phyloP scores from a whole-genome alignment of 306 rosid species.

The Pachyrhizus erosus region DNA sequence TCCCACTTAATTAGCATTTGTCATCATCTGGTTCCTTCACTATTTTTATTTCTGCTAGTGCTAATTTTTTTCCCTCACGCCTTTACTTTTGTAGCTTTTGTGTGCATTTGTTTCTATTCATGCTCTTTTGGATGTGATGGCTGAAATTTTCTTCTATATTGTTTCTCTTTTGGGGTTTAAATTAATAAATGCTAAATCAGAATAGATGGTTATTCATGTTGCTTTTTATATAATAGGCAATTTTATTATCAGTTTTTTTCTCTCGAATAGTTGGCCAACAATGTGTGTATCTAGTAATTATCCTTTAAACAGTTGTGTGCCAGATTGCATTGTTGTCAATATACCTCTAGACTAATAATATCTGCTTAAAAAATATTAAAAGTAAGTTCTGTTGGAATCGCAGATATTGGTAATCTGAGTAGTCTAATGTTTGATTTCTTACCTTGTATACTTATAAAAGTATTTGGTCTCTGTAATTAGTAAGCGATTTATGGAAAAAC shows the following conservation, averaged over 20 bases:
- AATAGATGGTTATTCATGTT: conserved; percentile 22
- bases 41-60: background rate
- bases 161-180: background rate
- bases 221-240: background rate
- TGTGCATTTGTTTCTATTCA: background rate
- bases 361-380: no score
- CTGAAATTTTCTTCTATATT: background rate
- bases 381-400: background rate
- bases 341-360: background rate
- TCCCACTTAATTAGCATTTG: background rate
- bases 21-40: background rate
- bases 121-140: background rate
- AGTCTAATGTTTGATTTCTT: background rate
- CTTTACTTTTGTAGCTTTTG: conserved; percentile 2
- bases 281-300: background rate
- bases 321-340: background rate
- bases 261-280: background rate
- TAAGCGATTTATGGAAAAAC: background rate
- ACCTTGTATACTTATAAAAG: background rate
- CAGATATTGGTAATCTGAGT: background rate
- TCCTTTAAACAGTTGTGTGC: background rate
- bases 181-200: no score
- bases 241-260: conserved; percentile 5
- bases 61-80: background rate
- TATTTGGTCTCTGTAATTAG: background rate